Conservation (phyloP, 2,329 filamentous ascomycete genomes). For the Juglanconis juglandina region DNA sequence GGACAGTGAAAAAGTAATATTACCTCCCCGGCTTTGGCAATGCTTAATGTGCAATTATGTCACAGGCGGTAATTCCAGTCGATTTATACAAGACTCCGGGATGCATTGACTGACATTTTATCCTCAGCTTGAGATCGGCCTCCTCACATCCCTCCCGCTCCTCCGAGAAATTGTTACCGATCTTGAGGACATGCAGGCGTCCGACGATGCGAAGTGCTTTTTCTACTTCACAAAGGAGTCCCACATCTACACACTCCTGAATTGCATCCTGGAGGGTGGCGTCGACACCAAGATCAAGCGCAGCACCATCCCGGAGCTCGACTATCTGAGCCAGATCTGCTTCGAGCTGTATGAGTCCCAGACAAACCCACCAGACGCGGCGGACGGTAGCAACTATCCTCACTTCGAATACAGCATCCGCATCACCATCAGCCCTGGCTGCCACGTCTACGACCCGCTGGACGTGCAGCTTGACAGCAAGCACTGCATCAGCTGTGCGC, state of each 20-base stretch:
- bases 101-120: slow-evolving; percentile 16
- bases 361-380: slow-evolving; percentile 53
- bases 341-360: slow-evolving; percentile 97
- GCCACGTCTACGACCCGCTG: slow-evolving; percentile 92
- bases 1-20: slow-evolving; percentile 72
- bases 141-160: slow-evolving; percentile 87
- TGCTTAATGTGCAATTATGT: too few relatives aligned
- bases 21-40: slow-evolving; percentile 1
- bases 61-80: too few relatives aligned
- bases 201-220: slow-evolving; percentile 89
- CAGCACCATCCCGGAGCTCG: slow-evolving; percentile 91
- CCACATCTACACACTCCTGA: slow-evolving; percentile 95
- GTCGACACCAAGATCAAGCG: slow-evolving; percentile 96
- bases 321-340: slow-evolving; percentile 95
- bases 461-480: slow-evolving; percentile 95
- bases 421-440: slow-evolving; percentile 92
- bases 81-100: too few relatives aligned
- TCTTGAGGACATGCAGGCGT: slow-evolving; percentile 94
- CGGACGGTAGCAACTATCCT: slow-evolving; percentile 55
- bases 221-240: slow-evolving; percentile 99
- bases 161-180: slow-evolving; percentile 97
- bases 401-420: slow-evolving; percentile 93
- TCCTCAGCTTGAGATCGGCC: slow-evolving; percentile 78
- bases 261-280: slow-evolving; percentile 95
- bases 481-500: slow-evolving; percentile 92